These are phyloP conservation scores for Lolium rigidum DNA, from an alignment of 176 grass and related monocot species.

Conservation along the genomic window DNA sequence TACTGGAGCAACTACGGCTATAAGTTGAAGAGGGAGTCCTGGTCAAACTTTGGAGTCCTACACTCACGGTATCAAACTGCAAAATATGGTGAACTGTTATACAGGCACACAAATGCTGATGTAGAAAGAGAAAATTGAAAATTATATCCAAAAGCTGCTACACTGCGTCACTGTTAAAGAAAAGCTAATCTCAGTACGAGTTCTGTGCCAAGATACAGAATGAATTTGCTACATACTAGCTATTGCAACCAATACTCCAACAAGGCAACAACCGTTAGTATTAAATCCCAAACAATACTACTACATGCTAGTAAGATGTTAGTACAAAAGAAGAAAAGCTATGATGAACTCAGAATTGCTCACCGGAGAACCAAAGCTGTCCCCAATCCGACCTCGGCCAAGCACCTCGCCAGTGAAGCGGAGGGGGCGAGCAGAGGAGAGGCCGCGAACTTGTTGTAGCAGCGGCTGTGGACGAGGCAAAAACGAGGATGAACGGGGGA, in stretches of 20 bases:
- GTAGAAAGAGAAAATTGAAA: background rate
- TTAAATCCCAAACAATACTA: background rate
- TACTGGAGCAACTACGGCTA: slow-evolving; percentile 32
- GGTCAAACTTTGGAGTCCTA: slow-evolving; percentile 28
- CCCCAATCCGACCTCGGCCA: background rate
- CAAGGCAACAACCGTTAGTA: background rate
- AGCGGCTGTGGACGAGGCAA: background rate
- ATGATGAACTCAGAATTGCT: background rate
- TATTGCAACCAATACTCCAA: background rate
- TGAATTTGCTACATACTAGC: background rate
- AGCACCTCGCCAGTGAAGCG: background rate
- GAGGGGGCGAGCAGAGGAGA: background rate
- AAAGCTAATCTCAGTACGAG: background rate
- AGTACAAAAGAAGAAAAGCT: background rate
- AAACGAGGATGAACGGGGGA: background rate
- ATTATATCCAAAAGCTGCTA: background rate
- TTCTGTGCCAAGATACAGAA: background rate
- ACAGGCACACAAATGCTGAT: background rate
- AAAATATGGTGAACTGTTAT: background rate
- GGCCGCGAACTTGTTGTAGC: background rate
- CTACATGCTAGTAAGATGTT: background rate
- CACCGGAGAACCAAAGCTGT: background rate
- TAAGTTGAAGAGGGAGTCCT: slow-evolving; percentile 18
- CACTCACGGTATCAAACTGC: slow-evolving; percentile 42
- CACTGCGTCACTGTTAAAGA: background rate